Evolutionary conservation across 192 early-diverging fungal genomes (phyloP), one percentile per base, ranked within the genome.

Genomic region (Rhizophlyctis rosea): DNA sequence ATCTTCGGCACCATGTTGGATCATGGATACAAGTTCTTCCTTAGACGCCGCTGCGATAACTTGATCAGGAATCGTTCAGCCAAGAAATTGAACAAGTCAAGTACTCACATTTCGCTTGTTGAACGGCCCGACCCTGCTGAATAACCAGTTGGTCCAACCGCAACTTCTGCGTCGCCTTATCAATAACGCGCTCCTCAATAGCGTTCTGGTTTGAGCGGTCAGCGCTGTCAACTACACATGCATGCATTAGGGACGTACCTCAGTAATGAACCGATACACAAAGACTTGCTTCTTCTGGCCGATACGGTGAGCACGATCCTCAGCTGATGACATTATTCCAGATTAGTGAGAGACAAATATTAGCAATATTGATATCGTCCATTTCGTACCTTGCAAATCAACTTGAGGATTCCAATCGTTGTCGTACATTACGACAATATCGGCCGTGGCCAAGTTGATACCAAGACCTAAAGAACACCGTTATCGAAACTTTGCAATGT

Each of bases 301-400:
- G 54, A 99, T 99, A 71, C 96, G 92, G 79, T 99, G 96, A 4
- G 96, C 96, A 50, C 96, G 91, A 76, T 99, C 96, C 82, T 95
- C 91, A 21, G 94, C 94, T 76, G 91, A 76, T 97, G 91, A 47
- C 57, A 71, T 28, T 1, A 69, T 28, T 4, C 11, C 1, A 33
- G 1, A 44, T 11, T 9, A 3, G 28, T 34, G 27, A 21, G 14
- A 64, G 39, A 50, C 23, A 64, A 0, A 3, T 14, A 50, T 50
- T n/a, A 11, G 21, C 34, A 27, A 47, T 4, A 0, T 44, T n/a
- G 47, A 47, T 5, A 11, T 1, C 11, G 18, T 25, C 1, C 28
- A 27, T 18, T 2, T 18, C 34, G 25, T 33, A 62, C 61, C 61
- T 72, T 72, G 70, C 50, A 72, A 35, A 62, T 72, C 70, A 2